Percentiles rank a stretch among this genome's conserved stretches.
phyloP scores from a whole-genome alignment of 2,329 filamentous ascomycete species.

The Madurella fahalii region DNA sequence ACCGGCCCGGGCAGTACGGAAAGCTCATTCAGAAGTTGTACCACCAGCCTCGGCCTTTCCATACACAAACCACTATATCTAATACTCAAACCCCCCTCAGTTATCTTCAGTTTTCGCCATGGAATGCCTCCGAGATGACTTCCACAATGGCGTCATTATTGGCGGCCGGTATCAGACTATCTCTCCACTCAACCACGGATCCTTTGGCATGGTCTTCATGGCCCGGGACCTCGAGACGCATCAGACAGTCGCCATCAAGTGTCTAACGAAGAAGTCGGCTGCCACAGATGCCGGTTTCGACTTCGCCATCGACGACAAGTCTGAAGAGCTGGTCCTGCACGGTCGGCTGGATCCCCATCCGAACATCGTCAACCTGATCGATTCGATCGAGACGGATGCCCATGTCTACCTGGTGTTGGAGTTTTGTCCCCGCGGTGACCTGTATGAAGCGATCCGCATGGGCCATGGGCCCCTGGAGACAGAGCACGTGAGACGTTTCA shows the following conservation, averaged over 20 bases:
- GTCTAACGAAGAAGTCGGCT: slow-evolving; percentile 77
- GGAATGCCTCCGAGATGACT: slow-evolving; percentile 84
- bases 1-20: slow-evolving; percentile 19
- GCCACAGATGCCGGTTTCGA: slow-evolving; percentile 56
- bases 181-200: slow-evolving; percentile 95
- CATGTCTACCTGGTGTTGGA: slow-evolving; percentile 92
- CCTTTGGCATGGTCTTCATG: slow-evolving; percentile 97
- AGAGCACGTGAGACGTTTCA: slow-evolving; percentile 94
- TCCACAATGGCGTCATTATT: slow-evolving; percentile 74
- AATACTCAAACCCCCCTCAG: slow-evolving; percentile 13
- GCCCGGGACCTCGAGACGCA: slow-evolving; percentile 75
- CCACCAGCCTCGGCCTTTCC: slow-evolving; percentile 20
- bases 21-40: slow-evolving; percentile 23
- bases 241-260: slow-evolving; percentile 90
- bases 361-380: slow-evolving; percentile 89
- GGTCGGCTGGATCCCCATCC: slow-evolving; percentile 72
- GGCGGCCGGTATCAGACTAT: slow-evolving; percentile 87
- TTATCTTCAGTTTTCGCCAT: slow-evolving; percentile 38
- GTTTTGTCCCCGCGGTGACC: slow-evolving; percentile 89
- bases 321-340: slow-evolving; percentile 77
- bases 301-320: slow-evolving; percentile 75
- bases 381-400: slow-evolving; percentile 86
- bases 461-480: slow-evolving; percentile 87
- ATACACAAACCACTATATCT: slow-evolving; percentile 25
- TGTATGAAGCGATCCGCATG: slow-evolving; percentile 94